Evolutionary conservation across 2,329 filamentous ascomycete species (phyloP), one percentile per base, ranked within the genome.

Genomic region (Aspergillus versicolor): DNA sequence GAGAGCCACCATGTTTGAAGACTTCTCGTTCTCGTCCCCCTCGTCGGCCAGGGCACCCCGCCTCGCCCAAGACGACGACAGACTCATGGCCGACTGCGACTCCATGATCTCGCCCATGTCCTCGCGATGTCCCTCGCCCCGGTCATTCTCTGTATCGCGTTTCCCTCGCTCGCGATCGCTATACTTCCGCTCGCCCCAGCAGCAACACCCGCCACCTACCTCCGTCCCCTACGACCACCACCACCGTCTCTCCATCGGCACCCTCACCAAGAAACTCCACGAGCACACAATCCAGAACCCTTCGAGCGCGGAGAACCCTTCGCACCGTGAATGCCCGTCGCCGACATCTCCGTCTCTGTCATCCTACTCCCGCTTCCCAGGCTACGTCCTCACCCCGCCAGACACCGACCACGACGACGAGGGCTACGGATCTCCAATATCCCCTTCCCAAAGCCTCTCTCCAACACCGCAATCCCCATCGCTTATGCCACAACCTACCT

Each of bases 351-450:
- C 61, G 54, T 55, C 62, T 13, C 56, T 55, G 3, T 54, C 60
- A 30, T 56, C 57, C 13, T 38, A 54, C 37, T 41, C 48, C 56
- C 43, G 54, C 40, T 62, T 65, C 52, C 46, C 64, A 15, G 67
- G 64, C 22, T 72, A 71, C 43, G 62, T 74, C 57, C 63, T 75
- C 19, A 75, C 73, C 1, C 71, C 72, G 4, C 72, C 73, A 6
- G 72, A 73, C 56, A 74, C 71, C 19, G 73, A 74, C 59, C 69
- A 70, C n/a, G 71, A 74, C 45, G 71, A 73, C n/a, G 69, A 73
- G 40, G 66, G 68, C 42, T 67, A 64, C 30, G 65, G 63, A 60
- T 85, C 80, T 64, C 86, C 81, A 58, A 88, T 90, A 56, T 86
- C 84, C 62, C 76, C 59, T 1, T 57, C 64, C 6, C 43, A 37